Evolutionary conservation across 108 stramenopile genomes (phyloP).

Genomic region (Schizochytrium sp.): DNA sequence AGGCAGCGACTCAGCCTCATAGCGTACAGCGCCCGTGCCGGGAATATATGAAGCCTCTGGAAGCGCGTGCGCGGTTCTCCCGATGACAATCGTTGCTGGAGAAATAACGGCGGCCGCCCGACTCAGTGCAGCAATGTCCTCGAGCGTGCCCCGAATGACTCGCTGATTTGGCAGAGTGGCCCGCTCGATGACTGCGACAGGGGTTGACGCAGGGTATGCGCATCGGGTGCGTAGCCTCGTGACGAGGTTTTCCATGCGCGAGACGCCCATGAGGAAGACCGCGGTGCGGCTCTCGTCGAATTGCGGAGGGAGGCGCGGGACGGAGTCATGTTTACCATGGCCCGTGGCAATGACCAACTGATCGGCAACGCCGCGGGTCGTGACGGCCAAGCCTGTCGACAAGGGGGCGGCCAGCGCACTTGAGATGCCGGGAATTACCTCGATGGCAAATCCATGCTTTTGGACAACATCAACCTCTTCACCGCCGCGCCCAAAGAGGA

Average conservation of each 20-base stretch:
- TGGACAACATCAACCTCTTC: slow-evolving; percentile 87
- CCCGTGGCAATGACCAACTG: slow-evolving; percentile 44
- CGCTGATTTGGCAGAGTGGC: slow-evolving; percentile 45
- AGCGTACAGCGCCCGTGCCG: background rate
- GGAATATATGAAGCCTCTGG: background rate
- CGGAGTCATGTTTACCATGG: background rate
- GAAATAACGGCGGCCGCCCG: background rate
- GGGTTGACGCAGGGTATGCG: slow-evolving; percentile 33
- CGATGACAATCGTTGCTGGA: background rate
- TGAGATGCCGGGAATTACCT: slow-evolving; percentile 66
- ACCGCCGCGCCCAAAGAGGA: slow-evolving; percentile 91
- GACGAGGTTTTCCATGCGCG: slow-evolving; percentile 38
- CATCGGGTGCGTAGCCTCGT: slow-evolving; percentile 17
- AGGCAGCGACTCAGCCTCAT: background rate
- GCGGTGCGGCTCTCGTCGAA: slow-evolving; percentile 41
- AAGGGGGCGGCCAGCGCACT: slow-evolving; percentile 93
- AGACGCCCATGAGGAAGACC: slow-evolving; percentile 54
- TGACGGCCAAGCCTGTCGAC: slow-evolving; percentile 82
- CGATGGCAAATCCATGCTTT: slow-evolving; percentile 63
- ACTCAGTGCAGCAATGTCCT: slow-evolving; percentile 22
- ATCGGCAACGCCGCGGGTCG: slow-evolving; percentile 86
- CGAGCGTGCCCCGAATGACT: slow-evolving; percentile 24
- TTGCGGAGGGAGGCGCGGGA: slow-evolving; percentile 32
- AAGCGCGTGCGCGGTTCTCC: background rate
- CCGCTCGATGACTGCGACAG: slow-evolving; percentile 44